These are phyloP conservation scores for Cucumis cinereus DNA, from an alignment of 306 rosid genomes.

Conservation along the genomic window DNA sequence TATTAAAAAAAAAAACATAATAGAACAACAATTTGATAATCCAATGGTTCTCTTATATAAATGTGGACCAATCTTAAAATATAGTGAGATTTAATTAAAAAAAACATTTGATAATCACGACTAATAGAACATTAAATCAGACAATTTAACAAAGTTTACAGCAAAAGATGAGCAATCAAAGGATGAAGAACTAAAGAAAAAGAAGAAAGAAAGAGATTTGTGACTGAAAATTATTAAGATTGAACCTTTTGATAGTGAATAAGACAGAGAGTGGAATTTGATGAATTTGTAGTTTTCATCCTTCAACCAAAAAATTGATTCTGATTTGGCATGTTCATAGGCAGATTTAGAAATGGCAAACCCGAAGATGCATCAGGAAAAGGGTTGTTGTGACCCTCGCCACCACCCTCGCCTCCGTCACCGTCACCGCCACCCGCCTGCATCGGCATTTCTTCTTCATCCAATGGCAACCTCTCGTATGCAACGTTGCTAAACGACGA, in stretches of 20 bases:
- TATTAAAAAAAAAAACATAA: not conserved
- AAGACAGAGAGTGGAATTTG: not conserved
- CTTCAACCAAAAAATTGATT: slow-evolving; percentile 12
- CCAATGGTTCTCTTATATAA: not conserved
- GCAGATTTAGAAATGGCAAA: slow-evolving; percentile 4
- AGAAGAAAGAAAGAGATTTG: not conserved
- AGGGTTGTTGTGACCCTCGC: not conserved
- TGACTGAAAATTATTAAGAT: not conserved
- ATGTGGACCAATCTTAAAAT: not conserved
- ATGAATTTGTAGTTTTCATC: not conserved
- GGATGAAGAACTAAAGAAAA: not conserved
- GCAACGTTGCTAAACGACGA: slow-evolving; percentile 14
- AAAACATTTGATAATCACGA: not conserved
- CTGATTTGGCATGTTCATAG: slow-evolving; percentile 8
- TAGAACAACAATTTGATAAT: not conserved
- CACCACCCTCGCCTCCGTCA: not conserved
- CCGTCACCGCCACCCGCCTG: not conserved
- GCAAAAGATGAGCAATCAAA: not conserved
- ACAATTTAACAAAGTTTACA: not conserved
- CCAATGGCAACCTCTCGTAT: slow-evolving; percentile 13
- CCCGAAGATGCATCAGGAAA: slow-evolving; percentile 5
- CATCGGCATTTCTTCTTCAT: slow-evolving; percentile 6
- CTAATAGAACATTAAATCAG: not conserved
- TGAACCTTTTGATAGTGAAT: not conserved
- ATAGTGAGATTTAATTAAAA: no score